A percentile compares a stretch with the other conserved stretches of the same genome.
Evolutionary conservation across 768 basidiomycete genomes (phyloP).

Genomic region (Rhodotorula kratochvilovae): DNA sequence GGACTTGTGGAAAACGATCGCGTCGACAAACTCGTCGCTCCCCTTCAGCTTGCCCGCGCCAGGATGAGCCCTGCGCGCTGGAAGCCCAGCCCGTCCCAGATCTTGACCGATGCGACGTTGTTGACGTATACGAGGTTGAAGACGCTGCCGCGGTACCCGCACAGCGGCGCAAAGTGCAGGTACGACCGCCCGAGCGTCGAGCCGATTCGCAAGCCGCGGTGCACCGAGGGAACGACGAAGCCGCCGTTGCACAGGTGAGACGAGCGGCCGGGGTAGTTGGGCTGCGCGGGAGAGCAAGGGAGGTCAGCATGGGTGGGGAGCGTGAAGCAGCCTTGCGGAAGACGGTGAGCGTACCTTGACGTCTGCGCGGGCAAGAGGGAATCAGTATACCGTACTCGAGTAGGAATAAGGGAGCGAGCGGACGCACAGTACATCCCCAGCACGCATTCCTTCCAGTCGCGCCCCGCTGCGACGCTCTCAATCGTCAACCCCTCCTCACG

Average conservation of each 20-base stretch:
- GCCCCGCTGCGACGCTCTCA: slow-evolving; percentile 53
- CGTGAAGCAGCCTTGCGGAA: too few relatives aligned
- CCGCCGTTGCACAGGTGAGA: slow-evolving; percentile 67
- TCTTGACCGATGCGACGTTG: slow-evolving; percentile 59
- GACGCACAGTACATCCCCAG: slow-evolving; percentile 53
- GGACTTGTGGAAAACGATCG: slow-evolving; percentile 55
- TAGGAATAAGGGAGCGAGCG: background rate
- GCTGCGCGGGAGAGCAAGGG: slow-evolving; percentile 3
- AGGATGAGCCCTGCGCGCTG: slow-evolving; percentile 46
- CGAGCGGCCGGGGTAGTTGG: slow-evolving; percentile 38
- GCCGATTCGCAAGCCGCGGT: slow-evolving; percentile 66
- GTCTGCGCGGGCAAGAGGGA: slow-evolving; percentile 2
- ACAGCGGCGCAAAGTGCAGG: slow-evolving; percentile 69
- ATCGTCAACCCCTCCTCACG: slow-evolving; percentile 44
- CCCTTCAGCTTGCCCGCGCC: slow-evolving; percentile 58
- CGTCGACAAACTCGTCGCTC: slow-evolving; percentile 83
- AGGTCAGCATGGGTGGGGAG: background rate
- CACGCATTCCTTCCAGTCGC: slow-evolving; percentile 65
- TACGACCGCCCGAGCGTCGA: slow-evolving; percentile 68
- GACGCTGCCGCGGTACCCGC: slow-evolving; percentile 57
- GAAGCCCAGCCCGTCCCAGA: slow-evolving; percentile 84
- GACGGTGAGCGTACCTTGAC: slow-evolving; percentile 15
- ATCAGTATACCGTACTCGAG: background rate
- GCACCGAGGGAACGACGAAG: slow-evolving; percentile 65
- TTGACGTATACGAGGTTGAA: slow-evolving; percentile 89